Percentiles rank a stretch among this genome's conserved stretches.
Evolutionary conservation across 2,329 filamentous ascomycete species (phyloP).

Genomic region (Pseudogymnoascus sp.): DNA sequence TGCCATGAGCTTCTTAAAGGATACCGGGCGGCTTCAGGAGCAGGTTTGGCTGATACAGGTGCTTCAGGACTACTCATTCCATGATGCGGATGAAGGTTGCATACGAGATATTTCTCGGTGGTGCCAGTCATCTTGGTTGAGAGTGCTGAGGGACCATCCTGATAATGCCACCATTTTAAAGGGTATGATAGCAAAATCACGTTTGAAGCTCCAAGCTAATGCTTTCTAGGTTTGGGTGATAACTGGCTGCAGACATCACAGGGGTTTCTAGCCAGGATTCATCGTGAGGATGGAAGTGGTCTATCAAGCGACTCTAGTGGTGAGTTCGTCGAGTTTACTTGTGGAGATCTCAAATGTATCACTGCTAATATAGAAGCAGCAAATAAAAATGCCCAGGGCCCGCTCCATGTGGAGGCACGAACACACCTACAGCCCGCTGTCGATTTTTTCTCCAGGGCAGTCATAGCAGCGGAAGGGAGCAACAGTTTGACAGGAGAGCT

Average conservation of each 20-base stretch:
- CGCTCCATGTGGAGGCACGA: constrained; percentile 44
- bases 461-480: constrained; percentile 35
- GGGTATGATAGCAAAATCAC: constrained; percentile 28
- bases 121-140: constrained; percentile 41
- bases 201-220: constrained; percentile 8
- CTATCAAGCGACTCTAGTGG: constrained; percentile 22
- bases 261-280: constrained; percentile 40
- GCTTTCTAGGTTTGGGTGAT: constrained; percentile 37
- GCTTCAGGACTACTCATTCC: constrained; percentile 43
- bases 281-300: constrained; percentile 34
- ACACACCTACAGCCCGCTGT: constrained; percentile 42
- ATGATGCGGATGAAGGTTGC: constrained; percentile 39
- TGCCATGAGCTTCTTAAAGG: constrained; percentile 31
- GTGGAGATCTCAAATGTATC: no score
- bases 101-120: constrained; percentile 41
- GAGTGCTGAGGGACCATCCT: constrained; percentile 37
- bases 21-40: constrained; percentile 29
- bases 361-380: not conserved
- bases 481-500: constrained; percentile 34
- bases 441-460: constrained; percentile 42
- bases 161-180: constrained; percentile 36
- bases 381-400: constrained; percentile 21
- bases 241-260: constrained; percentile 47
- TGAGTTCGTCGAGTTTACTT: not conserved
- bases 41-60: constrained; percentile 36